These are phyloP conservation scores for Fusarium papillatum DNA, from an alignment of 2,329 filamentous ascomycete genomes.

Conservation along the genomic window DNA sequence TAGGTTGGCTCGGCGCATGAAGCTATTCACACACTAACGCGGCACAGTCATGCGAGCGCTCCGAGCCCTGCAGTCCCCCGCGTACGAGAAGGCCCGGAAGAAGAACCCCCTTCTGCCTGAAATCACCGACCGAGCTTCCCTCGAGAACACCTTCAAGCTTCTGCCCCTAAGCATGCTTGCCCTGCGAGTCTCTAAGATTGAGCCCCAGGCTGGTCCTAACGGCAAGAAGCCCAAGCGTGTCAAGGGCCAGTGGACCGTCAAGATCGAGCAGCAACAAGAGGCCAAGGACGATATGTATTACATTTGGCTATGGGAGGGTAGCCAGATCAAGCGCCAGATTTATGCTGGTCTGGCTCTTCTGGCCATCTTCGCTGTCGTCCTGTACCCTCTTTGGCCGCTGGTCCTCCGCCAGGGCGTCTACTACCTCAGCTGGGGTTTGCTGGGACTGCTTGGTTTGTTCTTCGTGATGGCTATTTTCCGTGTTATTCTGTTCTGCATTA, in stretches of 20 bases:
- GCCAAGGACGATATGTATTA: conserved; percentile 91
- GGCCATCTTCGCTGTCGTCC: conserved; percentile 87
- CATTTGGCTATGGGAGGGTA: conserved; percentile 95
- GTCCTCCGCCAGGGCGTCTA: conserved; percentile 93
- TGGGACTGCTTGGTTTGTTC: conserved; percentile 91
- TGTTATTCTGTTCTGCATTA: conserved; percentile 93
- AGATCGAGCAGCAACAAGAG: conserved; percentile 96
- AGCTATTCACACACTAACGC: conserved; percentile 14
- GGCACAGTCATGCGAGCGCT: conserved; percentile 91
- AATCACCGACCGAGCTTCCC: conserved; percentile 88
- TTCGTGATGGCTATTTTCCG: conserved; percentile 98
- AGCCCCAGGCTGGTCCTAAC: conserved; percentile 72
- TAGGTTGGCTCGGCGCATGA: conserved; percentile 53
- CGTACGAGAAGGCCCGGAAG: conserved; percentile 89
- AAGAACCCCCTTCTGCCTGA: conserved; percentile 92
- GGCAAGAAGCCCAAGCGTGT: conserved; percentile 86
- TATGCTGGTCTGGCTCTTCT: conserved; percentile 88
- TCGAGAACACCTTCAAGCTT: conserved; percentile 95
- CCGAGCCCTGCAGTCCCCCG: conserved; percentile 88
- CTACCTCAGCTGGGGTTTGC: conserved; percentile 95
- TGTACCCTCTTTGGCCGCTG: conserved; percentile 97
- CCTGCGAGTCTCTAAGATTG: conserved; percentile 85
- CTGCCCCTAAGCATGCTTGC: conserved; percentile 95
- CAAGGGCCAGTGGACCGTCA: conserved; percentile 97
- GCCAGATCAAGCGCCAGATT: conserved; percentile 93